Conservation (phyloP, 305 asterid species). For the Plantago coronopus region DNA sequence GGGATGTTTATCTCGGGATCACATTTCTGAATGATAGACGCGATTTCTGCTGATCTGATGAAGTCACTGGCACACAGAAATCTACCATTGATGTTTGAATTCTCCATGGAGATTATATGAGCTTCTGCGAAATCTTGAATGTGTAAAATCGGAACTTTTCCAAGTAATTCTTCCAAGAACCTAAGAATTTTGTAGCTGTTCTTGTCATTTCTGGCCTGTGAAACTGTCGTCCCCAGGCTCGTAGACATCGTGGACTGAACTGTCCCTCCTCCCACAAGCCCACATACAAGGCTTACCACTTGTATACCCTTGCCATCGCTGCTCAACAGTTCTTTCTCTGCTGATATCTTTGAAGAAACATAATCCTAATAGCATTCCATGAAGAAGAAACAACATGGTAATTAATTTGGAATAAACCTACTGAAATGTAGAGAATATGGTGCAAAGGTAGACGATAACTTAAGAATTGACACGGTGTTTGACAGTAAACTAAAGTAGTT, state of each 20-base stretch:
- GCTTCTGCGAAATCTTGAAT: conserved; percentile 46
- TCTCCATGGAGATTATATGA: conserved; percentile 49
- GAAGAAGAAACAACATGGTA: not conserved
- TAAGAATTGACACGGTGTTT: too few relatives aligned
- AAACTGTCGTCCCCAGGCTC: conserved; percentile 21
- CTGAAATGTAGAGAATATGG: too few relatives aligned
- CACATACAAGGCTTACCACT: conserved; percentile 48
- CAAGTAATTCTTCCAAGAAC: conserved; percentile 43
- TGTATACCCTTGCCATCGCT: conserved; percentile 35
- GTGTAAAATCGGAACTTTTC: conserved; percentile 50
- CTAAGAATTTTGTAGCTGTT: conserved; percentile 24
- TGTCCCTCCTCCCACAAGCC: conserved; percentile 53
- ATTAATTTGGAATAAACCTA: not conserved
- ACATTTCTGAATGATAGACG: conserved; percentile 27
- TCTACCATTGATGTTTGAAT: conserved; percentile 35
- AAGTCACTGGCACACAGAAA: conserved; percentile 40
- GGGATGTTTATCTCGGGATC: conserved; percentile 19
- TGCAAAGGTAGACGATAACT: too few relatives aligned
- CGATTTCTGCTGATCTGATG: conserved; percentile 43
- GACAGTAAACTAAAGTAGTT: too few relatives aligned
- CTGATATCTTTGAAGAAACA: conserved; percentile 43
- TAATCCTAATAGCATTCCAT: conserved; percentile 32
- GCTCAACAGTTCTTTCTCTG: conserved; percentile 48
- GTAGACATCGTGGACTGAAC: conserved; percentile 26
- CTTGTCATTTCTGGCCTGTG: conserved; percentile 28